Base-by-base conservation (phyloP, 2,329 filamentous ascomycete species). In the Geosmithia flava region DNA sequence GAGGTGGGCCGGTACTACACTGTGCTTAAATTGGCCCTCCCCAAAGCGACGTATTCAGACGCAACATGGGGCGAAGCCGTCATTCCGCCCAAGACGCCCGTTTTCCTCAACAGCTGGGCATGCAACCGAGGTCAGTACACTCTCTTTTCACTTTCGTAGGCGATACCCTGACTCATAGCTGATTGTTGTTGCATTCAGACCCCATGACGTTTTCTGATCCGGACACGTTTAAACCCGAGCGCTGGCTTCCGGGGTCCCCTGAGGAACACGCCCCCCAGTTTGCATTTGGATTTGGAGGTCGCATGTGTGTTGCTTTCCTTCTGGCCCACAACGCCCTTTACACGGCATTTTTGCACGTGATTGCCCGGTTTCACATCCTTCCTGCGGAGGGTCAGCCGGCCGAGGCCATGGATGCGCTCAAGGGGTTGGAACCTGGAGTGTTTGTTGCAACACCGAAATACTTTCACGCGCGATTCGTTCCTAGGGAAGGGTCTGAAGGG, bases 1-100 rank as follows among this genome's bases (percentile, higher is more conserved):
- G 80, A 84, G 55, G 74, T 78, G 16, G 68, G 81, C 5, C 72
- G 80, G 40, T 84, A 74, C 65, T 84, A 74, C 70, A 76, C 73
- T 15, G 79, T 83, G 15, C 78, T 83, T 50, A 79, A 78, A 16
- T 77, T 84, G 54, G 82, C 75, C 54, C 69, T 84, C 3, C 80
- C 80, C 0, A 68, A 80, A 15, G 74, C 76, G 19, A 59, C 58
- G 2, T 57, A 58, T 41, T 50, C 53, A 1, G 44, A 59, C 19
- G 57, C 56, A 2, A 49, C 46, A 7, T 59, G 57, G 58, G 54
- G 53, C 2, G 47, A 52, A 2, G 57, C 55, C 8, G 55, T 46
- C 0, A 79, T 65, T 74, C 77, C 39, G 71, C 78, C 47, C 67
- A 82, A 65, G 78, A 83, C 64, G 1, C 47, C 58, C 2, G 49